These are phyloP conservation scores for Crithidia expoeki DNA, from an alignment of 208 protist species.

Conservation along the genomic window DNA sequence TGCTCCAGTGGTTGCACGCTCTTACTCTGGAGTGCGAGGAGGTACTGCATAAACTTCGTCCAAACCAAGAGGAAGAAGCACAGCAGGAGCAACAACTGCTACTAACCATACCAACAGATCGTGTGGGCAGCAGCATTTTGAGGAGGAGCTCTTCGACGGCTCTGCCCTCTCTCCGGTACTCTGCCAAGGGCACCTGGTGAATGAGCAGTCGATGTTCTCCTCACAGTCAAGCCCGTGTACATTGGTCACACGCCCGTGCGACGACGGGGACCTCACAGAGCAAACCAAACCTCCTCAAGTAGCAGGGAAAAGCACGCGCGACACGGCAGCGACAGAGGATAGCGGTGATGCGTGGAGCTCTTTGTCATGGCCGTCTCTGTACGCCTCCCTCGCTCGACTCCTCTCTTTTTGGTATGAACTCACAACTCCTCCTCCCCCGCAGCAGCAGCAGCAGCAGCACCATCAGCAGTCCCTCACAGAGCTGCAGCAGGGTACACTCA, in stretches of 20 bases:
- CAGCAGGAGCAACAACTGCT: neutral
- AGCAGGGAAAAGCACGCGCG: neutral
- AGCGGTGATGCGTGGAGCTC: neutral
- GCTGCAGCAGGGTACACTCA: neutral
- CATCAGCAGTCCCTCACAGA: neutral
- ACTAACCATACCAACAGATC: neutral
- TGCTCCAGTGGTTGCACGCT: slow-evolving; percentile 18
- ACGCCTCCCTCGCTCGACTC: slow-evolving; percentile 19
- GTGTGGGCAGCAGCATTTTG: too few relatives aligned
- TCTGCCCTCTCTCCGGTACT: neutral
- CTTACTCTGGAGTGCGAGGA: slow-evolving; percentile 12
- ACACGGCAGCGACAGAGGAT: neutral
- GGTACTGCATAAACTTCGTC: slow-evolving; percentile 13
- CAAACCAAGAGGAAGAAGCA: neutral
- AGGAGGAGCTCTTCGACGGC: neutral
- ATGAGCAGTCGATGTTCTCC: slow-evolving; percentile 3
- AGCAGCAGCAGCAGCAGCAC: neutral
- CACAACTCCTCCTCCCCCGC: neutral
- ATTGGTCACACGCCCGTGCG: too few relatives aligned
- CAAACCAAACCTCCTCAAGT: too few relatives aligned
- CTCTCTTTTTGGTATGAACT: slow-evolving; percentile 10
- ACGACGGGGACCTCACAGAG: too few relatives aligned
- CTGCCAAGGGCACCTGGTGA: neutral
- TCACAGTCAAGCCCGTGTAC: neutral
- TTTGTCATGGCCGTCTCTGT: slow-evolving; percentile 13